Base-by-base conservation (phyloP, 2,329 filamentous ascomycete genomes). In the Pseudogymnoascus sp. region DNA sequence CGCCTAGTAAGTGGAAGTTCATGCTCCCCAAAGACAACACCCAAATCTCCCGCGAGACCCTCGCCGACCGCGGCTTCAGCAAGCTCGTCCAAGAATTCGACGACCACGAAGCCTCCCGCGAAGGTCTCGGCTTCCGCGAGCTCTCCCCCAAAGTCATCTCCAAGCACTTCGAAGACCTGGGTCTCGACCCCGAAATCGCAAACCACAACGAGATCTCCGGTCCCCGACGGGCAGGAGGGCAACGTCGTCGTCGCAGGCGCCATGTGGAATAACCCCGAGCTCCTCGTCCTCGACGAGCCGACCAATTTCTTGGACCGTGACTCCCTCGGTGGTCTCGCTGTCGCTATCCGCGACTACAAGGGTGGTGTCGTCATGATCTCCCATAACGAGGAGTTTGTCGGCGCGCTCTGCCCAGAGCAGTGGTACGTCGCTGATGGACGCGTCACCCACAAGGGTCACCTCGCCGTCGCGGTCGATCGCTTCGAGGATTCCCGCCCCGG, bases 301-400 rank as follows among this genome's bases (percentile, higher is more conserved):
- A 97, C 95, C 75, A 99, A 99, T 81, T 99, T 97, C 84, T 87
- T 99, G 81, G 95, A 99, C 74, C 92, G 95, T 70, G 95, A 99
- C 79, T 96, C 93, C 14, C 88, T 99, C 16, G 96, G 95, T 73
- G 95, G 93, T 76, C 85, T 99, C 62, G 93, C 95, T n/a, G 92
- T 96, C 41, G 95, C 95, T 68, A 97, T 99, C 72, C 91, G 93
- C 69, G 95, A 97, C 74, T 99, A 96, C 86, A 96, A 92, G 81
- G 95, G 95, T 69, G 95, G 95, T 76, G 95, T 99, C 1, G 93
- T 99, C 67, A 96, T 99, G 88, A 99, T 99, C 77, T 97, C 93
- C 65, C 95, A 99, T 80, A 97, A 99, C 84, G 93, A 97, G 74
- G 95, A 99, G 76, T 99, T 99, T 72, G 93, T 99, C 60, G 93